Percentiles rank a stretch among this genome's conserved stretches.
These are phyloP conservation scores for Stephania cephalantha DNA, from an alignment of 164 flowering plant species.

Conservation along the genomic window DNA sequence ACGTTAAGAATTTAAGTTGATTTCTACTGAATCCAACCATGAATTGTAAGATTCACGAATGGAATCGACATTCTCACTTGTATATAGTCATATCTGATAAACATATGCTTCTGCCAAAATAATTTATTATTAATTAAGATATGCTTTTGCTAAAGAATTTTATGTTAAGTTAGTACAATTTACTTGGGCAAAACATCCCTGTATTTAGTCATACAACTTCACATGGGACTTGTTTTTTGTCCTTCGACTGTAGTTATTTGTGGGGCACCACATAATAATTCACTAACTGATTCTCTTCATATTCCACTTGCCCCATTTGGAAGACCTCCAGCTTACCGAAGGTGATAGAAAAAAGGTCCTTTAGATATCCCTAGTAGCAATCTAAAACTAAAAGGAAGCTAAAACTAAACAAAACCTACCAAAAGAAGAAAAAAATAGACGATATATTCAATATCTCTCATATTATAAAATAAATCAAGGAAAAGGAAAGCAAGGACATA, in stretches of 20 bases:
- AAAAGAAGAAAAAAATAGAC: neutral
- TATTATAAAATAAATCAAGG: neutral
- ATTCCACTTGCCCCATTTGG: neutral
- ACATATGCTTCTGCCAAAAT: too few species aligned
- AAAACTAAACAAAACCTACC: neutral
- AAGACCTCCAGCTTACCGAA: neutral
- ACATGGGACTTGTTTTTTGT: too few species aligned
- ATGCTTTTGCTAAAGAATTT: too few species aligned
- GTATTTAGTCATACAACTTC: too few species aligned
- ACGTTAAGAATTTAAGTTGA: neutral
- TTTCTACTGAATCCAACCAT: neutral
- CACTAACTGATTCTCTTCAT: neutral
- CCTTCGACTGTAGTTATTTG: too few species aligned
- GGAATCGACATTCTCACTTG: neutral
- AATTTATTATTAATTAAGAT: too few species aligned
- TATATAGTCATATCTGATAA: too few species aligned
- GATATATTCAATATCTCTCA: neutral
- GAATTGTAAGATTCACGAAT: neutral
- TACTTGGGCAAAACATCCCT: too few species aligned
- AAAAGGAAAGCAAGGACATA: neutral
- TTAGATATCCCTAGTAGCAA: neutral
- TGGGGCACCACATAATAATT: too few species aligned
- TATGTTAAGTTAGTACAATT: too few species aligned
- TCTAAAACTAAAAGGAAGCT: neutral
- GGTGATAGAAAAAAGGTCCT: neutral